These are phyloP conservation scores for Passalora sequoiae DNA, from an alignment of 2,329 filamentous ascomycete genomes.

Conservation along the genomic window DNA sequence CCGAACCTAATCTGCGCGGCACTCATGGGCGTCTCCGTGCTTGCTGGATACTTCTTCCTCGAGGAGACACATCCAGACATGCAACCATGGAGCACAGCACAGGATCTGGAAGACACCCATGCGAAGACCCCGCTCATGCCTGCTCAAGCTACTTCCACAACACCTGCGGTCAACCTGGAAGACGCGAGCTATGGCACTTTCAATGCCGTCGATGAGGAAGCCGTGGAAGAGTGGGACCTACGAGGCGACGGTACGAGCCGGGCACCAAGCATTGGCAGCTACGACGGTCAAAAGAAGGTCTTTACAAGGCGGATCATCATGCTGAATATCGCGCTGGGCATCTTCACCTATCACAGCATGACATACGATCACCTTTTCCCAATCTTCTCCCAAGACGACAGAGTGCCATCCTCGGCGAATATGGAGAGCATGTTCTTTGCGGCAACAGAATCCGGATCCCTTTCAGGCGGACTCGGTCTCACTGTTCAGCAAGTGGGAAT, in stretches of 20 bases:
- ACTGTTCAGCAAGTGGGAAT: slow-evolving; percentile 62
- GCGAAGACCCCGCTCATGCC: slow-evolving; percentile 71
- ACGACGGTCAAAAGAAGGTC: slow-evolving; percentile 39
- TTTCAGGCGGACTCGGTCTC: slow-evolving; percentile 60
- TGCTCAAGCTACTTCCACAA: slow-evolving; percentile 59
- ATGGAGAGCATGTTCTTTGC: slow-evolving; percentile 30
- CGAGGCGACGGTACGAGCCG: slow-evolving; percentile 43
- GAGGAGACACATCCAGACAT: slow-evolving; percentile 87
- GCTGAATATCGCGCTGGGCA: slow-evolving; percentile 73
- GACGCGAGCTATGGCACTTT: slow-evolving; percentile 55
- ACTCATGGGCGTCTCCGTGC: slow-evolving; percentile 71
- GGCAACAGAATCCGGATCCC: slow-evolving; percentile 25
- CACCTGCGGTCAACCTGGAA: slow-evolving; percentile 66
- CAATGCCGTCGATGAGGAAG: slow-evolving; percentile 47
- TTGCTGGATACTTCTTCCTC: slow-evolving; percentile 73
- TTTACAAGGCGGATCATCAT: slow-evolving; percentile 64
- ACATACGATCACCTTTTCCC: slow-evolving; percentile 86
- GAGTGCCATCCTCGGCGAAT: slow-evolving; percentile 39
- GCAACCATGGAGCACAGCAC: slow-evolving; percentile 49
- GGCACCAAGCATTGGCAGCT: slow-evolving; percentile 30
- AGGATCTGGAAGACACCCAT: slow-evolving; percentile 37
- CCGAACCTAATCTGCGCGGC: slow-evolving; percentile 80
- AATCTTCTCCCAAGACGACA: slow-evolving; percentile 83
- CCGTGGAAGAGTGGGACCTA: slow-evolving; percentile 50
- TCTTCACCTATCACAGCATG: slow-evolving; percentile 95